Evolutionary conservation across 2,329 filamentous ascomycete genomes (phyloP).

Genomic region (Monilinia polystroma): DNA sequence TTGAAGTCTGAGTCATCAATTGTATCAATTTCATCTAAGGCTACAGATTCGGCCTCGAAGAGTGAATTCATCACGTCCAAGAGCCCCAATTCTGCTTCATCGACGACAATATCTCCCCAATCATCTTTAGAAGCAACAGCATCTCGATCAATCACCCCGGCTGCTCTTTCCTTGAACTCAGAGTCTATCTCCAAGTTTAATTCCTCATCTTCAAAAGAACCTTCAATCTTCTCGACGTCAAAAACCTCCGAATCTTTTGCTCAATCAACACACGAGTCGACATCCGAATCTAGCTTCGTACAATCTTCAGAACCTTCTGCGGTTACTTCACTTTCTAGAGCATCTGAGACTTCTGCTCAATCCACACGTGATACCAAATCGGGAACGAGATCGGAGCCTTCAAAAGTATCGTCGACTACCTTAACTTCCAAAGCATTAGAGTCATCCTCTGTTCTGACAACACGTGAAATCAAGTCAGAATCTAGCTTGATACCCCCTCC

Average conservation of each 20-base stretch:
- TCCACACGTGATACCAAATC: not conserved
- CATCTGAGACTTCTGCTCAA: not conserved
- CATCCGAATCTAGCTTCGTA: not conserved
- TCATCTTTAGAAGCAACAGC: not conserved
- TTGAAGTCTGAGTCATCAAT: not conserved
- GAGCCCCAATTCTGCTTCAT: not conserved
- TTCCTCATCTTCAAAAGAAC: not conserved
- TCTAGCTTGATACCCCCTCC: not conserved
- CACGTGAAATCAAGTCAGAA: not conserved
- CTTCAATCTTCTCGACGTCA: not conserved
- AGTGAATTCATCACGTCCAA: not conserved
- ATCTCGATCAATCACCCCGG: not conserved
- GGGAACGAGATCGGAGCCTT: not conserved
- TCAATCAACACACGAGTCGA: not conserved
- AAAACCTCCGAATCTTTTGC: slow-evolving; percentile 6
- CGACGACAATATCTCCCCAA: not conserved
- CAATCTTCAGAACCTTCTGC: not conserved
- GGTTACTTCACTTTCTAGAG: not conserved
- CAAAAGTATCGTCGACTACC: not conserved
- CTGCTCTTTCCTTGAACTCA: not conserved
- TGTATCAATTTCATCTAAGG: not conserved
- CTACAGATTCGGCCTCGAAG: not conserved
- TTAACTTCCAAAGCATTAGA: not conserved
- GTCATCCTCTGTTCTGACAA: not conserved
- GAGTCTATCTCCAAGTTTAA: not conserved